Percentiles rank a stretch among this genome's conserved stretches.
Conservation (phyloP, 495 filamentous ascomycete species). For the Hypomontagnella monticulosa region DNA sequence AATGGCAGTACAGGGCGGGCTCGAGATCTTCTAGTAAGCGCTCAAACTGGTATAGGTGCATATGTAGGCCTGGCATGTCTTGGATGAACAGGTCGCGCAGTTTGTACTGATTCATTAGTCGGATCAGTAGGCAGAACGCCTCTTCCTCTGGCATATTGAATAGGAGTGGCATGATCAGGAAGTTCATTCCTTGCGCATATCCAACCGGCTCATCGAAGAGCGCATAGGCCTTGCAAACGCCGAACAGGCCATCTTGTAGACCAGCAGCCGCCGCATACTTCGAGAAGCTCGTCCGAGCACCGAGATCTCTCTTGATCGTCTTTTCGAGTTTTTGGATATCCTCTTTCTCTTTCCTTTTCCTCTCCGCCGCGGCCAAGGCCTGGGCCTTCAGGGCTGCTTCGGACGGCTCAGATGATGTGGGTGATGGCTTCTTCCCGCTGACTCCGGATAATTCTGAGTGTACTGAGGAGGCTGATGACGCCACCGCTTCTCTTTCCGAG, state of each 20-base stretch:
- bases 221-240: conserved; percentile 96
- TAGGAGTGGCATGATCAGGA: conserved; percentile 94
- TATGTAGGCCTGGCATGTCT: conserved; percentile 96
- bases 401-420: conserved; percentile 70
- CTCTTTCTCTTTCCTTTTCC: conserved; percentile 78
- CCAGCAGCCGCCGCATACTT: conserved; percentile 89
- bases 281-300: conserved; percentile 93
- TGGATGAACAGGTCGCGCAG: conserved; percentile 92
- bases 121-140: conserved; percentile 91
- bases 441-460: conserved; percentile 82
- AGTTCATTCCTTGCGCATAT: conserved; percentile 99
- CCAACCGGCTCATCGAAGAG: conserved; percentile 93
- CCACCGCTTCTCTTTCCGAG: conserved; percentile 69
- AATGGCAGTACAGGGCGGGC: conserved; percentile 93
- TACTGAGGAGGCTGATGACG: conserved; percentile 82
- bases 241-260: conserved; percentile 93
- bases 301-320: conserved; percentile 86
- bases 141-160: conserved; percentile 99
- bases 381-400: conserved; percentile 74
- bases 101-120: conserved; percentile 95
- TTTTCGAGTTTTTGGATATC: conserved; percentile 91
- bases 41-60: conserved; percentile 94
- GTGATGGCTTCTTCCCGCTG: conserved; percentile 65
- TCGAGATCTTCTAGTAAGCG: conserved; percentile 93
- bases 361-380: conserved; percentile 69